Evolutionary conservation across 805 yeast genomes (phyloP).

Genomic region (Sungouiella blattae): DNA sequence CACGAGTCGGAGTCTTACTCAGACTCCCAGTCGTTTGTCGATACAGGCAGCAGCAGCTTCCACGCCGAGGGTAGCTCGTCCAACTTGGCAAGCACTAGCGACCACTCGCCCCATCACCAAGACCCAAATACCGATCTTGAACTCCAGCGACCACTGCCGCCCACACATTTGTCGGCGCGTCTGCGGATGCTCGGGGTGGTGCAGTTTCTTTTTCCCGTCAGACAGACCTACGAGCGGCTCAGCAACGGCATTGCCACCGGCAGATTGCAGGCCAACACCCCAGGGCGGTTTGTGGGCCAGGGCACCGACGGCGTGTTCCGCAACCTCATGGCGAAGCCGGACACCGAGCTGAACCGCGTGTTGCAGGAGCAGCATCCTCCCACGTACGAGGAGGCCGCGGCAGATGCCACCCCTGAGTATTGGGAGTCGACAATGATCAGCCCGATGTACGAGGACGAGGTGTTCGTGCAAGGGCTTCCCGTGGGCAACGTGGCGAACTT

Average conservation of each 20-base stretch:
- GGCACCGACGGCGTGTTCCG: slow-evolving; percentile 88
- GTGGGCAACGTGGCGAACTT: slow-evolving; percentile 90
- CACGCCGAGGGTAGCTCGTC: not conserved
- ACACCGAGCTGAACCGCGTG: slow-evolving; percentile 32
- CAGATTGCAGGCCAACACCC: slow-evolving; percentile 38
- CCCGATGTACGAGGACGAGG: slow-evolving; percentile 80
- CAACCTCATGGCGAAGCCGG: slow-evolving; percentile 89
- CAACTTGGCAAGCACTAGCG: too few relatives aligned
- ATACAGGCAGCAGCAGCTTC: too few relatives aligned
- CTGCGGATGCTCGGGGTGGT: slow-evolving; percentile 31
- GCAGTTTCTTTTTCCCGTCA: slow-evolving; percentile 34
- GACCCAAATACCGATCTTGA: too few relatives aligned
- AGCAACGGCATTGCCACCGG: slow-evolving; percentile 41
- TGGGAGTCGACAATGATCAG: slow-evolving; percentile 89
- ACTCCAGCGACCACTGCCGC: too few relatives aligned
- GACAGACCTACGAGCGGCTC: slow-evolving; percentile 41
- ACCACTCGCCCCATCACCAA: too few relatives aligned
- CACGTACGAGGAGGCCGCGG: slow-evolving; percentile 90
- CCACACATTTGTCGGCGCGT: too few relatives aligned
- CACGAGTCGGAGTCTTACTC: too few relatives aligned
- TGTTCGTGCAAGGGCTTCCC: slow-evolving; percentile 91
- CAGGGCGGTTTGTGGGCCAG: slow-evolving; percentile 44
- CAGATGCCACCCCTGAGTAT: slow-evolving; percentile 92
- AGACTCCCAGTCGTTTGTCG: too few relatives aligned
- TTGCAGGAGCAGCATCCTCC: slow-evolving; percentile 64